These are phyloP conservation scores for Claviceps citrina DNA, from an alignment of 2,329 filamentous ascomycete genomes.

Conservation along the genomic window DNA sequence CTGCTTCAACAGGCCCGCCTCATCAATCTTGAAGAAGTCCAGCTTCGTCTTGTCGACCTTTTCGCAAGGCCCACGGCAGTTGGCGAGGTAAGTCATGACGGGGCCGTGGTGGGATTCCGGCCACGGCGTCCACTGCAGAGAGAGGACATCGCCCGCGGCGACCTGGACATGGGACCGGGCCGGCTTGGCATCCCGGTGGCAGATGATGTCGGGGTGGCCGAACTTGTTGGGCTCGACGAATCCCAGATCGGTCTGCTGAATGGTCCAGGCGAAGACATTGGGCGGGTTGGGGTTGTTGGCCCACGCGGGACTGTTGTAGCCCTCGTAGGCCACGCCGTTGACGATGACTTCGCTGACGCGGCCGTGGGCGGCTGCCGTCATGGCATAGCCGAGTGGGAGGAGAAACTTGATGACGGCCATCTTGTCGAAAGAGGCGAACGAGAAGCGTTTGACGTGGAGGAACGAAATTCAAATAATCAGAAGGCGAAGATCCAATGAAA, in stretches of 20 bases:
- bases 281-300: slow-evolving; percentile 24
- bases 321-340: slow-evolving; percentile 26
- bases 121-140: slow-evolving; percentile 34
- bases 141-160: slow-evolving; percentile 28
- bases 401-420: slow-evolving; percentile 3
- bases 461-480: not conserved
- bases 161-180: slow-evolving; percentile 26
- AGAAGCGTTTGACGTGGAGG: not conserved
- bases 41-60: slow-evolving; percentile 25
- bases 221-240: slow-evolving; percentile 33
- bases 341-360: slow-evolving; percentile 27
- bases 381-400: slow-evolving; percentile 13
- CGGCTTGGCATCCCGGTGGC: slow-evolving; percentile 27
- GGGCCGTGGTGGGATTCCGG: slow-evolving; percentile 33
- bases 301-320: slow-evolving; percentile 23
- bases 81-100: slow-evolving; percentile 30
- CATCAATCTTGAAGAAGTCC: slow-evolving; percentile 32
- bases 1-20: slow-evolving; percentile 23
- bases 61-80: slow-evolving; percentile 26
- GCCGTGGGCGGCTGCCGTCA: slow-evolving; percentile 15
- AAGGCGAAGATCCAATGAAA: not conserved
- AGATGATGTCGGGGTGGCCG: slow-evolving; percentile 29
- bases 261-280: slow-evolving; percentile 24
- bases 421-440: not conserved
- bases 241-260: slow-evolving; percentile 27